Percentiles rank a stretch among this genome's conserved stretches.
Evolutionary conservation across 805 yeast genomes (phyloP).

Genomic region (Starmerella bombi): DNA sequence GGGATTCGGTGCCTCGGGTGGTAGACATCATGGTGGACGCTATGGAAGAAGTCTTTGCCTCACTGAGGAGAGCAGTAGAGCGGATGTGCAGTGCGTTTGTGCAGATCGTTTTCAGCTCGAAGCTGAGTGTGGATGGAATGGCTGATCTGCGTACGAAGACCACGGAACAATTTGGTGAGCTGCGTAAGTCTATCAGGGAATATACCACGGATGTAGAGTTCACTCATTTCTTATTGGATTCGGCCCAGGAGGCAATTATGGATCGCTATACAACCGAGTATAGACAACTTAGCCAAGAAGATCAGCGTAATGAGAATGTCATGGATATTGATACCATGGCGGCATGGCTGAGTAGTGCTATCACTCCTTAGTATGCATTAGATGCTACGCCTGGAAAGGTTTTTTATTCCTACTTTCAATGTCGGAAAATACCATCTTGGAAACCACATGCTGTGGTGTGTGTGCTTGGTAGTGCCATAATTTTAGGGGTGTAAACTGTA

Average conservation of each 20-base stretch:
- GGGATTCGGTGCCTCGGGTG: conserved; percentile 64
- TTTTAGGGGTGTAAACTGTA: too few species aligned
- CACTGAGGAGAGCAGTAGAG: conserved; percentile 50
- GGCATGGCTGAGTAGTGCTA: conserved; percentile 29
- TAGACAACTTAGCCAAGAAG: conserved; percentile 25
- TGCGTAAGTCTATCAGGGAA: conserved; percentile 65
- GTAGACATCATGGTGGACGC: conserved; percentile 75
- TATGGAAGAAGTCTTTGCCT: conserved; percentile 55
- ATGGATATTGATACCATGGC: conserved; percentile 54
- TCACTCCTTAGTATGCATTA: background rate
- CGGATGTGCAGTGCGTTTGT: conserved; percentile 11
- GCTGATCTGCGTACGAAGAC: conserved; percentile 36
- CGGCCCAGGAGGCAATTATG: conserved; percentile 48
- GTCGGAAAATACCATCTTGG: too few species aligned
- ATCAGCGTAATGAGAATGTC: conserved; percentile 32
- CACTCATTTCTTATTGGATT: conserved; percentile 43
- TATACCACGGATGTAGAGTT: conserved; percentile 46
- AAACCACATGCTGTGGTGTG: too few species aligned
- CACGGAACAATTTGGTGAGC: conserved; percentile 28
- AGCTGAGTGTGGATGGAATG: conserved; percentile 6
- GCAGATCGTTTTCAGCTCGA: conserved; percentile 17
- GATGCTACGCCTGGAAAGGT: too few species aligned
- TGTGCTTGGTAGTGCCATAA: too few species aligned
- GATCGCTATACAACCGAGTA: conserved; percentile 45
- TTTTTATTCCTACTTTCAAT: too few species aligned